Base-by-base conservation (phyloP, 163 green algal genomes). In the Scenedesmus sp. region DNA sequence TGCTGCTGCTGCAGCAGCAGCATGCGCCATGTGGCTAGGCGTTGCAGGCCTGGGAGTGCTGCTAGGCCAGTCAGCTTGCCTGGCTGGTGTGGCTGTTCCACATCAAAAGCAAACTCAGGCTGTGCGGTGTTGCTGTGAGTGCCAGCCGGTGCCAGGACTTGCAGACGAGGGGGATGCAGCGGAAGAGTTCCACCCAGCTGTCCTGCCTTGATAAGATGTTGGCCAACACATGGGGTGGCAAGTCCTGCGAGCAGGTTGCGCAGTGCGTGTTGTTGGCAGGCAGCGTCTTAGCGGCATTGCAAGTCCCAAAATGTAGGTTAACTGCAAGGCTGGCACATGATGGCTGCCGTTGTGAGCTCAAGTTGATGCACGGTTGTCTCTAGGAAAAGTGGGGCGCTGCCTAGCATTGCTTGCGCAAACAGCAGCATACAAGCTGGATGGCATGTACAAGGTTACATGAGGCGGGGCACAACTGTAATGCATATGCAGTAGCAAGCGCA, bases 101-200 rank as follows among this genome's bases (percentile, higher is more conserved):
- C 24, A 10, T 86, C 81, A 73, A 86, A 86, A 33, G 46, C 81
- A 46, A 86, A 86, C 12, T 20, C 44, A 86, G 81, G 26, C n/a
- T 42, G 30, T 73, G 30, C 18, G 81, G 81, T 9, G 81, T 70
- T 49, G 46, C 81, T 30, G 20, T 26, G 16, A 20, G 30, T 30
- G 49, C 81, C n/a, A 86, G 46, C 13, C 72, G 30, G n/a, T 40
- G 44, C 81, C 81, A 86, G 81, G 81, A 26, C 46, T 72, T 68
- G 81, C 81, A 86, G 13, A 86, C 81, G 24, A 70, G 46, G 46
- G 44, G 46, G 12, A 86, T 42, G 30, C 26, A 72, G 44, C 81
- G n/a, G 22, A 72, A 70, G 1, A 86, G 44, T 1, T 68, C 81
- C 46, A n/a, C 44, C 81, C 81, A 86, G 46, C n/a, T 70, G 44